Base-by-base conservation (phyloP, 2,329 filamentous ascomycete species). In the Aspergillus alliaceus region DNA sequence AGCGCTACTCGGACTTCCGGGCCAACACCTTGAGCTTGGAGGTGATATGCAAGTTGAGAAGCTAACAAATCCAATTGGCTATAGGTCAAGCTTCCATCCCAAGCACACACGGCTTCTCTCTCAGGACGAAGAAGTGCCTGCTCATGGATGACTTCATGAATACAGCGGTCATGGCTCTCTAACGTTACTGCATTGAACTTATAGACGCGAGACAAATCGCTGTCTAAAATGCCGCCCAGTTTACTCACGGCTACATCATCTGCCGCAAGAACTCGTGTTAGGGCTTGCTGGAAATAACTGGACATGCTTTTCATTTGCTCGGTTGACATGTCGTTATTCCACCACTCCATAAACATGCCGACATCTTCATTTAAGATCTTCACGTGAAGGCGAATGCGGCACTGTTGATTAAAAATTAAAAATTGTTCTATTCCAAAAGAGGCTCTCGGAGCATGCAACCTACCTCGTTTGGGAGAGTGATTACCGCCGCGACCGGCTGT, bases 141-240 rank as follows among this genome's bases (percentile, higher is more conserved):
- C 9, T 62, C 80, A 64, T 64, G 61, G 27, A 75, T 71, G 5
- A 69, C 12, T 67, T 75, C 51, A 73, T 77, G 47, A 71, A 72
- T 64, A 75, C 72, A 74, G 18, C 65, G 72, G 5, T 78, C 73
- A 1, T 77, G 73, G 1, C 66, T 68, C 34, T 73, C 65, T 2
- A 75, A 75, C 1, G 71, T 67, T 29, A 78, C 76, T 60, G 78
- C 78, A 51, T 82, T 83, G 72, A 84, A 84, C 5, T 79, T 76
- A 7, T 81, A 66, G 40, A 86, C 79, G 54, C 84, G 82, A 4
- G 80, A 75, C 59, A 81, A 80, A 61, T 87, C 84, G 8, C 79
- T 74, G 48, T 83, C 79, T 12, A 78, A 84, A 62, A 86, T 84
- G 3, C 84, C 73, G 66, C 84, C 80, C 25, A 82, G 69, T 20